A percentile compares a stretch with the other conserved stretches of the same genome.
Evolutionary conservation across 495 filamentous ascomycete species (phyloP).

Genomic region (Annulohypoxylon nitens): DNA sequence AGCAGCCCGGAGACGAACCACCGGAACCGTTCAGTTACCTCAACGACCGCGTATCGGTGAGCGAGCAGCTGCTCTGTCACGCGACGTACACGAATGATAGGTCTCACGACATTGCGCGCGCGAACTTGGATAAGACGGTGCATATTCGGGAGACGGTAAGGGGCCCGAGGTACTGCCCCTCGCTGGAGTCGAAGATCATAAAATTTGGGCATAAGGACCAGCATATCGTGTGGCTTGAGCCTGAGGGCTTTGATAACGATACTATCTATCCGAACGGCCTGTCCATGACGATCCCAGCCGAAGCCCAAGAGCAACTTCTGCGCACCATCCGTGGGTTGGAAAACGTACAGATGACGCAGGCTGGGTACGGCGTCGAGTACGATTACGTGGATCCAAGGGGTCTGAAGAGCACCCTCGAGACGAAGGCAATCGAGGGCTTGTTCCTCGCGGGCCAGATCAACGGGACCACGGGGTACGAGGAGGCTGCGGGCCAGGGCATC

Average conservation of each 20-base stretch:
- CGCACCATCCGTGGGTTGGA: constrained; percentile 88
- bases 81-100: constrained; percentile 85
- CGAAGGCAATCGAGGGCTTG: constrained; percentile 88
- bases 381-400: constrained; percentile 97
- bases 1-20: constrained; percentile 85
- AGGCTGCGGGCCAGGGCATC: constrained; percentile 93
- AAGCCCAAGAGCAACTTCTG: constrained; percentile 85
- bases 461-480: constrained; percentile 97
- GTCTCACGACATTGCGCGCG: constrained; percentile 86
- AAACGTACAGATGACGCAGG: constrained; percentile 91
- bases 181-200: constrained; percentile 93
- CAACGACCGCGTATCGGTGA: constrained; percentile 78
- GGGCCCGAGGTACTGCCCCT: constrained; percentile 95
- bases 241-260: constrained; percentile 92
- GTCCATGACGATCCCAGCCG: constrained; percentile 93
- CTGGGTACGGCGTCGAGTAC: constrained; percentile 98
- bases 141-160: constrained; percentile 97
- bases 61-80: constrained; percentile 85
- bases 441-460: constrained; percentile 98
- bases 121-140: constrained; percentile 90
- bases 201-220: constrained; percentile 81
- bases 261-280: constrained; percentile 97
- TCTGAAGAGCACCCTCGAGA: constrained; percentile 88
- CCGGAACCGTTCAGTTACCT: constrained; percentile 93
- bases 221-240: constrained; percentile 96